A percentile compares a stretch with the other conserved stretches of the same genome.
Evolutionary conservation across 2,329 filamentous ascomycete species (phyloP).

Genomic region (Monosporascus sp.): DNA sequence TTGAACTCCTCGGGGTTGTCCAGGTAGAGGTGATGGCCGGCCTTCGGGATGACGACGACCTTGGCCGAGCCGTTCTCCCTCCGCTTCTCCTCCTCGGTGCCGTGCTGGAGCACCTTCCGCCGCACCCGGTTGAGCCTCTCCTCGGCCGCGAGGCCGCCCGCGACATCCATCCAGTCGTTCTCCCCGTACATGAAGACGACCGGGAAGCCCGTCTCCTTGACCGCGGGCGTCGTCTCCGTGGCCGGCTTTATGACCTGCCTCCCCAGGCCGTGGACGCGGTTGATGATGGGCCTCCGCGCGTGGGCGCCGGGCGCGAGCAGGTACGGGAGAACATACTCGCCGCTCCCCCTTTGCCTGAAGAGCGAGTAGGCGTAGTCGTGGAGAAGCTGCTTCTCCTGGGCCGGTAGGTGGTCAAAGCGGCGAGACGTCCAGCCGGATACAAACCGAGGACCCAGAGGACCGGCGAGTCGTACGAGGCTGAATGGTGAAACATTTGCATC

Average conservation of each 20-base stretch:
- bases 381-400: conserved; percentile 72
- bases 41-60: conserved; percentile 67
- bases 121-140: conserved; percentile 71
- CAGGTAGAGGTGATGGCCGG: conserved; percentile 56
- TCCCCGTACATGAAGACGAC: conserved; percentile 95
- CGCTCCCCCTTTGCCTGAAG: conserved; percentile 86
- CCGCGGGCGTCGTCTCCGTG: conserved; percentile 24
- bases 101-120: conserved; percentile 52
- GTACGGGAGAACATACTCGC: conserved; percentile 90
- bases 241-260: conserved; percentile 52
- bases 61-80: conserved; percentile 75
- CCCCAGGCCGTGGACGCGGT: conserved; percentile 80
- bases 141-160: conserved; percentile 73
- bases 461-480: conserved; percentile 79
- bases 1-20: conserved; percentile 58
- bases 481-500: conserved; percentile 96
- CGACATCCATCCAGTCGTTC: conserved; percentile 97
- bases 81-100: conserved; percentile 61
- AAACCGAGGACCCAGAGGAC: conserved; percentile 83
- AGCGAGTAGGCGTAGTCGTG: conserved; percentile 94
- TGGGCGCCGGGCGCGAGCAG: conserved; percentile 91
- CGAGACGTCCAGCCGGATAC: conserved; percentile 94
- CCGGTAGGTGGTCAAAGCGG: conserved; percentile 82
- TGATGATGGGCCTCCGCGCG: conserved; percentile 80
- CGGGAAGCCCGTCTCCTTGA: conserved; percentile 63